Conservation (phyloP, 345 rosid species). For the Aethionema arabicum region DNA sequence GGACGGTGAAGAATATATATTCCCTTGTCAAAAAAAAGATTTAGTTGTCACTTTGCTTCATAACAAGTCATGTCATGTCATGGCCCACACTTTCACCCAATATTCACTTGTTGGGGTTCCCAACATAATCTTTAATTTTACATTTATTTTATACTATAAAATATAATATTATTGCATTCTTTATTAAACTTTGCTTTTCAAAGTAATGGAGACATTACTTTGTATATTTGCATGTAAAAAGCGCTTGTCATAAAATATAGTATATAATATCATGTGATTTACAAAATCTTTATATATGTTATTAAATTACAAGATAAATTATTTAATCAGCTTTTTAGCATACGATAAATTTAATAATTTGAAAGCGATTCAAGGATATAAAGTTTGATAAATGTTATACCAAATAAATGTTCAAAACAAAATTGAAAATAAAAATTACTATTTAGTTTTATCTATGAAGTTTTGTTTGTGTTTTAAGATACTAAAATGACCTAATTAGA, state of each 20-base stretch:
- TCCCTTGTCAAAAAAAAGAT: slow-evolving; percentile 29
- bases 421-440: too few relatives aligned
- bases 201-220: slow-evolving; percentile 9
- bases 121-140: slow-evolving; percentile 31
- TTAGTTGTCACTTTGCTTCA: slow-evolving; percentile 29
- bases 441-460: too few relatives aligned
- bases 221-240: slow-evolving; percentile 18
- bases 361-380: too few relatives aligned
- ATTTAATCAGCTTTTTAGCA: too few relatives aligned
- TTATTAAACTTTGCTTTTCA: neutral
- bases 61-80: slow-evolving; percentile 19
- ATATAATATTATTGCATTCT: neutral
- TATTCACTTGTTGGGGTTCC: slow-evolving; percentile 20
- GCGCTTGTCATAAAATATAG: neutral
- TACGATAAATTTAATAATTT: too few relatives aligned
- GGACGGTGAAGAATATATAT: slow-evolving; percentile 33
- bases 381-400: too few relatives aligned
- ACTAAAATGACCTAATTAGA: too few relatives aligned
- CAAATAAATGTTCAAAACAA: too few relatives aligned
- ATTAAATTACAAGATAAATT: too few relatives aligned
- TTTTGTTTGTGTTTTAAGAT: too few relatives aligned
- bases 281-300: neutral
- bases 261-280: neutral
- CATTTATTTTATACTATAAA: slow-evolving; percentile 13
- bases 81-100: slow-evolving; percentile 24